Base-by-base conservation (phyloP, 352 stramenopile genomes). In the Halophytophthora batemanensis region DNA sequence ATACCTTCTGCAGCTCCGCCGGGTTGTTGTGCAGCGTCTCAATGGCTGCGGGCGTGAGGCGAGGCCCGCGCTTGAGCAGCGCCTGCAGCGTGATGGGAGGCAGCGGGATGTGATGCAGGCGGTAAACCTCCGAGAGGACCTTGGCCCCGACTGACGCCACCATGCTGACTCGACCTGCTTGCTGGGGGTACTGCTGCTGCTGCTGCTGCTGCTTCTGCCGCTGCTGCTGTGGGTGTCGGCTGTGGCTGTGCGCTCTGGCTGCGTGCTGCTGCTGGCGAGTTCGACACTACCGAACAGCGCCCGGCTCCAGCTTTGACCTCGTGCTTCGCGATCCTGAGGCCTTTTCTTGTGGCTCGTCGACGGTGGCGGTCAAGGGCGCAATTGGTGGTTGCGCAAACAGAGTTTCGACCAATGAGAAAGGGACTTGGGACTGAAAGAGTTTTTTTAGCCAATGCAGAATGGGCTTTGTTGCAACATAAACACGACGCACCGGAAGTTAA, bases 121-220 rank as follows among this genome's bases (percentile, higher is more conserved):
- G 82, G 58, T 93, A 90, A 45, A 93, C 81, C 55, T 90, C 82
- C 13, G 82, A 74, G 52, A 93, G 57, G 39, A 90, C 77, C 54
- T 86, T 86, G 40, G 77, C 64, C 39, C 62, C 64, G 38, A 71
- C 57, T 39, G 67, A 76, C 41, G 74, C 75, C 6, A 55, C 37
- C 60, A 66, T 77, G 37, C 8, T 31, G 25, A 31, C 25, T 31
- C 4, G 25, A 31, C 25, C 25, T 31, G 25, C 25, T 31, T 31
- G 25, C 29, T 21, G 23, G 11, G 15, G n/a, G n/a, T n/a, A n/a
- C 14, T 33, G 18, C 29, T 47, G 19, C 25, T 55, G 4, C 22
- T 28, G 39, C 23, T n/a, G 28, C n/a, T n/a, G n/a, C n/a, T 11
- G 10, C 19, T 47, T 21, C 14, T 33, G 18, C 29, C 29, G 19